Evolutionary conservation across 805 yeast species (phyloP), one percentile per base, ranked within the genome.

Genomic region (Debaryomyces prosopidis): DNA sequence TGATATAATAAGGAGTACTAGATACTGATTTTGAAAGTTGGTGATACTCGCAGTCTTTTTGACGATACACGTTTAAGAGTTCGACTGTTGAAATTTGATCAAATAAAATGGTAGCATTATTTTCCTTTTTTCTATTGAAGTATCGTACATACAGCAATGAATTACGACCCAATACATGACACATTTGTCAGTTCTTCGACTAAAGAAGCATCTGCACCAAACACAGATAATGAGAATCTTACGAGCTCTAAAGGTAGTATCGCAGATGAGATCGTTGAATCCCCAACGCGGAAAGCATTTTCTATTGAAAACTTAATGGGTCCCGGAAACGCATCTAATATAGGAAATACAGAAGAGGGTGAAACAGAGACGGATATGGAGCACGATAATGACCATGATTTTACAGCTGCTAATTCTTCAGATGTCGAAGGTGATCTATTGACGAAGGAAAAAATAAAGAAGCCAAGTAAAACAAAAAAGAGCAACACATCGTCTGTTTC

Each of bases 121-220:
- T 16, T 34, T 34, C 16, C 9, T 5, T 34, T 34, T 12, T 12
- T 18, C 37, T 11, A n/a, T 39, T 8, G 9, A 20, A 26, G 15
- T n/a, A 30, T 30, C 10, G 6, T 30, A 30, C 33, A 34, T 15
- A 16, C 14, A 34, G n/a, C 31, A 28, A 71, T 71, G 76, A 70
- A 64, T 52, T 71, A 71, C 68, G 75, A 71, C 49, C 76, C 76
- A 11, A 68, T 71, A 20, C 75, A 71, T 51, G 76, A 71, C 48
- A 70, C 66, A 3, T 64, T 55, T 46, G 51, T 28, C 17, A 23
- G 16, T n/a, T 38, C 19, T 4, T 20, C 43, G 28, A 26, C 19
- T 7, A 38, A 41, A 3, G 18, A 19, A 5, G 12, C 37, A 4
- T 4, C 35, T 30, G 26, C 27, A 11, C 10, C 27, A 20, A 23